Evolutionary conservation across 2,329 filamentous ascomycete genomes (phyloP).

Genomic region (Colletotrichum sp.): DNA sequence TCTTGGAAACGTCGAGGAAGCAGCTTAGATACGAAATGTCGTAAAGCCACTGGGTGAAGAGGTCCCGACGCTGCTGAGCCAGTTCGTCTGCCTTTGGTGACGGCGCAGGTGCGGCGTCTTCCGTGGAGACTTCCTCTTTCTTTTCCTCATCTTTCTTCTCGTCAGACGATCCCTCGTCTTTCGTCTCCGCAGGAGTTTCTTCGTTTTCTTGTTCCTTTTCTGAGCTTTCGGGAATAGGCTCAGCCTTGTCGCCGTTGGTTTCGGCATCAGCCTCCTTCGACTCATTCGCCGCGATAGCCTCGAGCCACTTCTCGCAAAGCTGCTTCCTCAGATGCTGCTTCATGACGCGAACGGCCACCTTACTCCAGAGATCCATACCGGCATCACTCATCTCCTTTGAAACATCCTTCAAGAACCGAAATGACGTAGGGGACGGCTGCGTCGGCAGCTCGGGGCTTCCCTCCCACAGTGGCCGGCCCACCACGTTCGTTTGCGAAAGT

Average conservation of each 20-base stretch:
- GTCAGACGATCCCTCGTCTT: conserved; percentile 11
- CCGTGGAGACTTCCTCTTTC: background rate
- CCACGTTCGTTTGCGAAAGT: conserved; percentile 52
- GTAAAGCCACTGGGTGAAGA: conserved; percentile 65
- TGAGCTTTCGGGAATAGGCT: conserved; percentile 18
- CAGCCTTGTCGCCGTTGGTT: conserved; percentile 10
- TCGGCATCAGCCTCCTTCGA: conserved; percentile 2
- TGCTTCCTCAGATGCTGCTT: conserved; percentile 61
- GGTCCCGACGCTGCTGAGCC: conserved; percentile 42
- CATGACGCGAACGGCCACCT: conserved; percentile 64
- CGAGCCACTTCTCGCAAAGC: conserved; percentile 54
- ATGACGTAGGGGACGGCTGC: conserved; percentile 77
- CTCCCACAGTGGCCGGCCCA: conserved; percentile 78
- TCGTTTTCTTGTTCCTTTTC: conserved; percentile 5
- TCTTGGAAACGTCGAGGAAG: conserved; percentile 41
- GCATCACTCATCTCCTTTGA: conserved; percentile 69
- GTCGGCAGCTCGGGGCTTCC: conserved; percentile 72
- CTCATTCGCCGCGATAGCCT: conserved; percentile 38
- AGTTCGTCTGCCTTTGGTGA: conserved; percentile 9
- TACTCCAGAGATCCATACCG: conserved; percentile 84
- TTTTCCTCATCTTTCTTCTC: conserved; percentile 21
- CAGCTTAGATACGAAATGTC: conserved; percentile 58
- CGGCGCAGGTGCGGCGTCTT: conserved; percentile 12
- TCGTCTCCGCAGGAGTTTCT: conserved; percentile 5
- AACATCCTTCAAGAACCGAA: conserved; percentile 72